phyloP scores from a whole-genome alignment of 192 early-diverging fungal genomes.

The Coemansia sp. region DNA sequence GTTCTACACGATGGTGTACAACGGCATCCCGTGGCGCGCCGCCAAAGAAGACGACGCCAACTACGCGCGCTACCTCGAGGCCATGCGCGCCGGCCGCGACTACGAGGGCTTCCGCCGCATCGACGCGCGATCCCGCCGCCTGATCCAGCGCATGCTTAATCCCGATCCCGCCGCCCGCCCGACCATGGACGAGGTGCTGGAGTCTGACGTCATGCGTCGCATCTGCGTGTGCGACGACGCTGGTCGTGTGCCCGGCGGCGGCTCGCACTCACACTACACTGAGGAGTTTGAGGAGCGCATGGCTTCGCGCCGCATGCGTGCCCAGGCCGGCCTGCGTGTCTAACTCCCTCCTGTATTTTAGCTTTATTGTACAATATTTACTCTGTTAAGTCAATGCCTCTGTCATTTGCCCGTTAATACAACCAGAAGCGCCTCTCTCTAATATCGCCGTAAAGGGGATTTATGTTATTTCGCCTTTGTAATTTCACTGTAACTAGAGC shows the following conservation, averaged over 20 bases:
- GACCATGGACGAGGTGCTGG: constrained; percentile 67
- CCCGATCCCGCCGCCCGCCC: constrained; percentile 73
- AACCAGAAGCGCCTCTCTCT: neutral
- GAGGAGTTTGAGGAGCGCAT: constrained; percentile 56
- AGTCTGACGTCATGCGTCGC: constrained; percentile 74
- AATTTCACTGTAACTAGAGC: no score
- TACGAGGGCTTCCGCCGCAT: constrained; percentile 80
- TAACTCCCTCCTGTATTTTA: constrained; percentile 2
- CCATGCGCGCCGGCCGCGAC: constrained; percentile 61
- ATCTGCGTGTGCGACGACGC: constrained; percentile 62
- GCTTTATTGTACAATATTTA: neutral
- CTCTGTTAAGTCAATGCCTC: neutral
- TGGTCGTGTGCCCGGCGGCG: constrained; percentile 40
- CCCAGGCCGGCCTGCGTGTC: constrained; percentile 29
- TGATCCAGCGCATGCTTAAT: constrained; percentile 80
- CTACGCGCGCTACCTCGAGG: constrained; percentile 62
- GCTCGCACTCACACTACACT: constrained; percentile 51
- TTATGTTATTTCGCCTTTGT: no score
- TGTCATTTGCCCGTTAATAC: neutral
- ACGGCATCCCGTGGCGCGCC: constrained; percentile 65
- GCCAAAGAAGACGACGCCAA: constrained; percentile 64
- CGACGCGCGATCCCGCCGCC: constrained; percentile 61
- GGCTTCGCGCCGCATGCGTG: constrained; percentile 47
- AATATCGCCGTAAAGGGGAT: no score
- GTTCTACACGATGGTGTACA: constrained; percentile 77